phyloP scores from a whole-genome alignment of 139 green algal genomes.

The Picochlorum sp. region DNA sequence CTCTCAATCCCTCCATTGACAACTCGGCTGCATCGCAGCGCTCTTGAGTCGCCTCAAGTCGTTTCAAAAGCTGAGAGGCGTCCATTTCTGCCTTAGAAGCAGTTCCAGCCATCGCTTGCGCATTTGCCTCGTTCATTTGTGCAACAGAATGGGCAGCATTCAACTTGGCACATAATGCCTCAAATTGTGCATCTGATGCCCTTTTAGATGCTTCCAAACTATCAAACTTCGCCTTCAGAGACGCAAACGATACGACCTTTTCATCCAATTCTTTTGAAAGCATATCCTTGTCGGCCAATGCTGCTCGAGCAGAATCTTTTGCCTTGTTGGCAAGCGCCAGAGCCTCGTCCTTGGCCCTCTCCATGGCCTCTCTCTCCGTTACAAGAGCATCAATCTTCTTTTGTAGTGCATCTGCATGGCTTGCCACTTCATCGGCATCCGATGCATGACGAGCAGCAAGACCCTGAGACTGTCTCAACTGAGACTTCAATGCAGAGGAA shows the following conservation, averaged over 20 bases:
- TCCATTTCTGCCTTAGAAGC: neutral
- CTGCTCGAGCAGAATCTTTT: neutral
- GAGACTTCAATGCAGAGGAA: neutral
- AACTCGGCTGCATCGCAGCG: conserved; percentile 11
- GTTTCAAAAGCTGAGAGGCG: neutral
- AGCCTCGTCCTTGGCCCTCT: neutral
- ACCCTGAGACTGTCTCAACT: conserved; percentile 19
- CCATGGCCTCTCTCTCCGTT: neutral
- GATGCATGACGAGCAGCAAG: conserved; percentile 3
- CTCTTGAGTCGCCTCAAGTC: conserved; percentile 7
- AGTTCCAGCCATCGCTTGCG: neutral
- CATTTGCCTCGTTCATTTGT: neutral
- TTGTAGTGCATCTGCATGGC: neutral
- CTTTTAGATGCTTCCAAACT: neutral
- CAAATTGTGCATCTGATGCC: conserved; percentile 9
- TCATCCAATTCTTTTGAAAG: conserved; percentile 12
- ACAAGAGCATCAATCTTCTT: neutral
- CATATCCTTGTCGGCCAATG: neutral
- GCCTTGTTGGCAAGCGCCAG: neutral
- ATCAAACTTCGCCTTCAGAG: conserved; percentile 10
- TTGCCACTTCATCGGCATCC: conserved; percentile 9
- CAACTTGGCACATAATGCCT: neutral
- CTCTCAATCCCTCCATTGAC: conserved; percentile 5
- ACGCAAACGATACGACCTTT: neutral
- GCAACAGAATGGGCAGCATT: neutral